Evolutionary conservation across 371 early-diverging fungal genomes (phyloP), one percentile per base, ranked within the genome.

Genomic region (Parasitella parasitica): DNA sequence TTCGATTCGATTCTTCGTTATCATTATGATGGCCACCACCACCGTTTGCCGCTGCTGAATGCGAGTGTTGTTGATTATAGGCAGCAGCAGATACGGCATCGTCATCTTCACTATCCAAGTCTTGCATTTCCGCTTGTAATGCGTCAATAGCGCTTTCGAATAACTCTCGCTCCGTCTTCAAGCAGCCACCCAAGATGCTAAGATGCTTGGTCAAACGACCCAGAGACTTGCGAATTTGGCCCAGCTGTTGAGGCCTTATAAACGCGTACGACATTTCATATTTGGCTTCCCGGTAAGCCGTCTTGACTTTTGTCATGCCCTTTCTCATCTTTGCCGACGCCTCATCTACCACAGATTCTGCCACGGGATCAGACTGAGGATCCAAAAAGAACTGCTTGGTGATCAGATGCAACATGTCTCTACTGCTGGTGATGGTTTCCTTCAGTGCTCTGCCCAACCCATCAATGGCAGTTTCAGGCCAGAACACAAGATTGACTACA

Each of bases 391-490:
- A 82, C 48, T 77, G 79, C 3, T 75, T 71, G 3, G 77, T 76
- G 24, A 78, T 72, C 57, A 74, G 59, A 38, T 79, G 69, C 16
- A 82, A 64, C 77, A 82, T 77, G 11, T 73, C 70, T 51, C 67
- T 67, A 36, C 79, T 82, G 11, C 72, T 67, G 1, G 54, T 66
- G 13, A 79, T 61, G 0, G 82, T 74, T 32, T 82, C 82, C 16
- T 74, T 60, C 1, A 79, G 51, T 27, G 77, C 76, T 18, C 79
- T 66, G 1, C 82, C 82, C 70, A 82, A 54, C 8, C 82, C 82
- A 53, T 82, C 79, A 0, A 78, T 74, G 9, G 82, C 82, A 6
- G 82, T 73, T 57, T 82, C 82, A 22, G 77, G 79, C 82, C 82
- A 82, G n/a, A 73, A 51, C 8, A 72, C 26, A 1, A 82, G 46